These are phyloP conservation scores for Camellia lanceoleosa DNA, from an alignment of 148 eudicot genomes.

Conservation along the genomic window DNA sequence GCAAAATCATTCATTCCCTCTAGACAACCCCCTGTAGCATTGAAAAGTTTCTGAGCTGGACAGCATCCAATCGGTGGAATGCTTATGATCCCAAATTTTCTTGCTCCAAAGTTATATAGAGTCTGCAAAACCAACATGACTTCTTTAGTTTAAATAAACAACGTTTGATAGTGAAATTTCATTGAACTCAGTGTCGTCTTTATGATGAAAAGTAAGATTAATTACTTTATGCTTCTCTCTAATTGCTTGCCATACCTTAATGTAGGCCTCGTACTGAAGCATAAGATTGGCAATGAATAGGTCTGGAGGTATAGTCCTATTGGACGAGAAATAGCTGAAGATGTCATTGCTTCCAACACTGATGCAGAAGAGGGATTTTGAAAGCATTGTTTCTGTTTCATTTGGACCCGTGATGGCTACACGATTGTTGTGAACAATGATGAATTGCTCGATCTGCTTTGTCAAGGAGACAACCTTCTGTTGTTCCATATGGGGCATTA, in stretches of 20 bases:
- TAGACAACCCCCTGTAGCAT: slow-evolving; percentile 29
- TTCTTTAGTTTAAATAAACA: neutral
- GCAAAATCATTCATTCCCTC: slow-evolving; percentile 31
- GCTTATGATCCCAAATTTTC: slow-evolving; percentile 43
- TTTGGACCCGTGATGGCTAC: slow-evolving; percentile 9
- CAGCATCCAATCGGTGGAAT: slow-evolving; percentile 41
- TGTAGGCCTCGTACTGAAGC: slow-evolving; percentile 24
- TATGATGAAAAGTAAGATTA: neutral
- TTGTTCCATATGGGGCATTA: neutral
- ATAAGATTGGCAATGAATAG: slow-evolving; percentile 23
- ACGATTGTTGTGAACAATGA: slow-evolving; percentile 12
- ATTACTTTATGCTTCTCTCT: too few species aligned
- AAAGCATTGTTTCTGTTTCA: slow-evolving; percentile 19
- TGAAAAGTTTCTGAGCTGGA: slow-evolving; percentile 28
- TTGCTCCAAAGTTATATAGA: slow-evolving; percentile 39
- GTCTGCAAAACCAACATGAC: slow-evolving; percentile 19
- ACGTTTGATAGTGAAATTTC: too few species aligned
- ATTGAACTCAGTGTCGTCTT: too few species aligned
- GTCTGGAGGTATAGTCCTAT: slow-evolving; percentile 15
- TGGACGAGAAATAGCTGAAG: slow-evolving; percentile 27
- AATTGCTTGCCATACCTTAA: slow-evolving; percentile 17
- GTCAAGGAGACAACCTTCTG: slow-evolving; percentile 34
- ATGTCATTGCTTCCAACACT: slow-evolving; percentile 49
- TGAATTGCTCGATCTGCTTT: slow-evolving; percentile 39
- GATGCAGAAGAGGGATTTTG: slow-evolving; percentile 33